Evolutionary conservation across 345 rosid genomes (phyloP).

Genomic region (Boechera divaricarpa): DNA sequence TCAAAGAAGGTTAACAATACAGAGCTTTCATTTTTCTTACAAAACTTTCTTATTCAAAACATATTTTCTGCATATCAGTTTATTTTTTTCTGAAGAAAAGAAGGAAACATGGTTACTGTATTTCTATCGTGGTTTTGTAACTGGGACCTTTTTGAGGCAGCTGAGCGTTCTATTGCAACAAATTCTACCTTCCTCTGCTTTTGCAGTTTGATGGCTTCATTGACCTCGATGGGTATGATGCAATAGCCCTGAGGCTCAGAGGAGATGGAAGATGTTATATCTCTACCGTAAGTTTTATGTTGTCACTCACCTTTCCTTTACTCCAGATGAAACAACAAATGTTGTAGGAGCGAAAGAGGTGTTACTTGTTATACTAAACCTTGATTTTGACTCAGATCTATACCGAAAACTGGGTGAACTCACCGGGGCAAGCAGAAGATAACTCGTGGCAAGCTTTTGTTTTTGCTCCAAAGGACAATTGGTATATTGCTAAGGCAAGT

Average conservation of each 20-base stretch:
- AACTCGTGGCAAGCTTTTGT: slow-evolving; percentile 97
- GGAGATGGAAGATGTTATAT: slow-evolving; percentile 97
- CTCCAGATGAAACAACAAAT: slow-evolving; percentile 16
- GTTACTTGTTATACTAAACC: slow-evolving; percentile 28
- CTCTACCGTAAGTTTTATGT: slow-evolving; percentile 73
- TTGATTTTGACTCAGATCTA: slow-evolving; percentile 65
- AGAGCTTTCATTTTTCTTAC: slow-evolving; percentile 8
- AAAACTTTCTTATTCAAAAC: slow-evolving; percentile 1
- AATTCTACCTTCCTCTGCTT: not conserved
- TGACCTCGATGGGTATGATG: slow-evolving; percentile 87
- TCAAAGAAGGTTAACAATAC: slow-evolving; percentile 73
- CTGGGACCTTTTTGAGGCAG: not conserved
- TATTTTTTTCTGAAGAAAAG: not conserved
- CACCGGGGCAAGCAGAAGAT: slow-evolving; percentile 91
- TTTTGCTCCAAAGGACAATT: slow-evolving; percentile 71
- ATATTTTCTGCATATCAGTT: not conserved
- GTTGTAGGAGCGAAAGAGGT: slow-evolving; percentile 2
- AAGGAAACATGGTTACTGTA: slow-evolving; percentile 9
- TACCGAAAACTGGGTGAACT: slow-evolving; percentile 96
- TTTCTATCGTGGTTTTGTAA: slow-evolving; percentile 4
- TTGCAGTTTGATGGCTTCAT: slow-evolving; percentile 92
- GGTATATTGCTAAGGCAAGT: slow-evolving; percentile 84
- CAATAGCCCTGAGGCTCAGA: slow-evolving; percentile 81
- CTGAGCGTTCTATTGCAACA: slow-evolving; percentile 4
- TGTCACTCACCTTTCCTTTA: slow-evolving; percentile 5